Evolutionary conservation across 1,139 yeast genomes (phyloP).

Genomic region (Scheffersomyces illinoinensis): DNA sequence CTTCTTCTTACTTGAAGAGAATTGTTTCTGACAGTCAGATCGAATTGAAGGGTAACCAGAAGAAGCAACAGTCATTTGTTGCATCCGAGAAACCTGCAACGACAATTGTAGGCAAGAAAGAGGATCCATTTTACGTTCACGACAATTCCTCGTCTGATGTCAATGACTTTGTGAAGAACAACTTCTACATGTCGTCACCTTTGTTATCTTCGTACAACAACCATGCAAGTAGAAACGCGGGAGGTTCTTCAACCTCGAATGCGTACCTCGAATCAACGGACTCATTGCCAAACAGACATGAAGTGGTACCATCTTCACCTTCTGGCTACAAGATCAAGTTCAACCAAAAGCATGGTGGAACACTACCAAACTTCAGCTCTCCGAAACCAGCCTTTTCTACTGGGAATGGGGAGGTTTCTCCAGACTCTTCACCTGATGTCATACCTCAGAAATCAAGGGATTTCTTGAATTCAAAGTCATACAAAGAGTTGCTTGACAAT

Average conservation of each 20-base stretch:
- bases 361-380: background rate
- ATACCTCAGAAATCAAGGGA: background rate
- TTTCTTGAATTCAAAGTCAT: slow-evolving; percentile 55
- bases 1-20: slow-evolving; percentile 38
- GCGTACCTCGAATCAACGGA: background rate
- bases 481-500: slow-evolving; percentile 67
- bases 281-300: background rate
- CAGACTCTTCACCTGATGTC: slow-evolving; percentile 1
- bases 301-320: background rate
- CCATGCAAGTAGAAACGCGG: slow-evolving; percentile 3
- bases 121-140: slow-evolving; percentile 8
- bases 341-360: background rate
- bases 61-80: slow-evolving; percentile 4
- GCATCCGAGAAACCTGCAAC: slow-evolving; percentile 1
- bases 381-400: background rate
- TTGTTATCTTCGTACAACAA: slow-evolving; percentile 25
- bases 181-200: slow-evolving; percentile 43
- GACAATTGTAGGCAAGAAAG: slow-evolving; percentile 1
- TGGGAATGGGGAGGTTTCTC: background rate
- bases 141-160: slow-evolving; percentile 19
- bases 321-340: background rate
- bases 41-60: slow-evolving; percentile 7
- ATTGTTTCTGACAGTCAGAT: slow-evolving; percentile 34
- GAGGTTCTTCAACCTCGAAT: background rate
- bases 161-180: slow-evolving; percentile 37